A percentile compares a stretch with the other conserved stretches of the same genome.
phyloP scores from a whole-genome alignment of 495 filamentous ascomycete species.

The Oidiodendron maius region DNA sequence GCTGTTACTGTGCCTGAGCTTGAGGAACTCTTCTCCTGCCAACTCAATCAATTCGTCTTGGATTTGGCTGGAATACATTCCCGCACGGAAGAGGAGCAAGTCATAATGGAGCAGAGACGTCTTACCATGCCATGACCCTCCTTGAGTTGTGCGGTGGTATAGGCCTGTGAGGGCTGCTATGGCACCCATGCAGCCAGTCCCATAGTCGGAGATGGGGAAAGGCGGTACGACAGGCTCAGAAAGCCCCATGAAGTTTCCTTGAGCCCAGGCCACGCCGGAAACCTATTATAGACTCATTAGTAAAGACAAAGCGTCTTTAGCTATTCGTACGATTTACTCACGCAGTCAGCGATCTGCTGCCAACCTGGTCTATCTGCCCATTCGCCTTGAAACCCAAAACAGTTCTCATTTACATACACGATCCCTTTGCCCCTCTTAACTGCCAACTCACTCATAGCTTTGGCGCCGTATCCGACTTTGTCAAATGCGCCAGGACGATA shows the following conservation, averaged over 20 bases:
- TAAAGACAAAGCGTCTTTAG: too few species aligned
- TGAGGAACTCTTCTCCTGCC: neutral
- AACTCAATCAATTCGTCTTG: neutral
- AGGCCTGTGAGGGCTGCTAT: constrained; percentile 42
- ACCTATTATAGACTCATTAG: too few species aligned
- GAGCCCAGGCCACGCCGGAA: constrained; percentile 66
- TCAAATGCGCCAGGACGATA: constrained; percentile 64
- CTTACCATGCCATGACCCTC: constrained; percentile 14
- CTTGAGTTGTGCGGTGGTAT: constrained; percentile 7
- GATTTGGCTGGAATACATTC: constrained; percentile 4
- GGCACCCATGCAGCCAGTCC: constrained; percentile 60
- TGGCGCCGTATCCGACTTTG: constrained; percentile 55
- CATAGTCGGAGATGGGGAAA: constrained; percentile 79
- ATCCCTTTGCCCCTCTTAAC: constrained; percentile 51
- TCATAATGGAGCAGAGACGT: constrained; percentile 12
- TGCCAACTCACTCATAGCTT: constrained; percentile 45
- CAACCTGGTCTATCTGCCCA: constrained; percentile 46
- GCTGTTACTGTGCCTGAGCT: constrained; percentile 8
- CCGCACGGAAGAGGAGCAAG: constrained; percentile 10
- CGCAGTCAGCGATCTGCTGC: constrained; percentile 55
- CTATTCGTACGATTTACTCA: neutral
- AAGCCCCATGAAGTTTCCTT: constrained; percentile 64
- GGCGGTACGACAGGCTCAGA: constrained; percentile 68
- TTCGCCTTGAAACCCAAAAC: constrained; percentile 54
- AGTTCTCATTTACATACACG: constrained; percentile 68